Conservation (phyloP, 1,284 basidiomycete species). For the Leccinum griseonigrum region DNA sequence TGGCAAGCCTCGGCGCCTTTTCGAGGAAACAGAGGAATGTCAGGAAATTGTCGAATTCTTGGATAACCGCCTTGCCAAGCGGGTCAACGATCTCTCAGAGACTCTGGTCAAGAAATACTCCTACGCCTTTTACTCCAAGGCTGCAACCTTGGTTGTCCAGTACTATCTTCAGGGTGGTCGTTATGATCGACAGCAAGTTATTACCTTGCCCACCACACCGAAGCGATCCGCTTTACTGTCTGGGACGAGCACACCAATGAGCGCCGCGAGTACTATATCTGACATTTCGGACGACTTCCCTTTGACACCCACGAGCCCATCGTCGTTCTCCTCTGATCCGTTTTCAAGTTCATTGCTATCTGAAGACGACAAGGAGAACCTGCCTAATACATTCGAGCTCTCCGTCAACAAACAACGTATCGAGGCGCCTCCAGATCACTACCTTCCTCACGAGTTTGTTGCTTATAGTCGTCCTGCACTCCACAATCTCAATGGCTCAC, state of each 20-base stretch:
- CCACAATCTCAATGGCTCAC: constrained; percentile 56
- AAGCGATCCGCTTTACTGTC: constrained; percentile 52
- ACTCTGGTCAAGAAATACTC: constrained; percentile 98
- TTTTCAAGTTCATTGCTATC: constrained; percentile 53
- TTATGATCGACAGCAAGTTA: constrained; percentile 51
- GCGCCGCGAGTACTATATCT: constrained; percentile 66
- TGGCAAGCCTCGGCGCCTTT: constrained; percentile 70
- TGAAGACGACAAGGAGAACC: constrained; percentile 78
- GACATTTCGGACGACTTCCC: constrained; percentile 81
- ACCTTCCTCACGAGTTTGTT: constrained; percentile 75
- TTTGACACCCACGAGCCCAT: constrained; percentile 71
- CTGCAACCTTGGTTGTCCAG: constrained; percentile 88
- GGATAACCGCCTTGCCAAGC: constrained; percentile 82
- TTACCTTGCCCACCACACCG: constrained; percentile 67
- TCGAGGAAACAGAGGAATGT: constrained; percentile 78
- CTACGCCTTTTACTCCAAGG: constrained; percentile 91
- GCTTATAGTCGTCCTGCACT: constrained; percentile 69
- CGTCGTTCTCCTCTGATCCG: constrained; percentile 49
- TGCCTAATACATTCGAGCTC: constrained; percentile 64
- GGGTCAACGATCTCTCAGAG: constrained; percentile 88
- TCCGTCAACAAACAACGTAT: constrained; percentile 65
- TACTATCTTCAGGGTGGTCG: constrained; percentile 84
- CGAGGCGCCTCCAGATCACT: constrained; percentile 69
- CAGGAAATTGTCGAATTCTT: constrained; percentile 80
- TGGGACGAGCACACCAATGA: constrained; percentile 65